Percentiles rank a stretch among this genome's conserved stretches.
phyloP scores from a whole-genome alignment of 345 rosid species.

The Citrus glauca region DNA sequence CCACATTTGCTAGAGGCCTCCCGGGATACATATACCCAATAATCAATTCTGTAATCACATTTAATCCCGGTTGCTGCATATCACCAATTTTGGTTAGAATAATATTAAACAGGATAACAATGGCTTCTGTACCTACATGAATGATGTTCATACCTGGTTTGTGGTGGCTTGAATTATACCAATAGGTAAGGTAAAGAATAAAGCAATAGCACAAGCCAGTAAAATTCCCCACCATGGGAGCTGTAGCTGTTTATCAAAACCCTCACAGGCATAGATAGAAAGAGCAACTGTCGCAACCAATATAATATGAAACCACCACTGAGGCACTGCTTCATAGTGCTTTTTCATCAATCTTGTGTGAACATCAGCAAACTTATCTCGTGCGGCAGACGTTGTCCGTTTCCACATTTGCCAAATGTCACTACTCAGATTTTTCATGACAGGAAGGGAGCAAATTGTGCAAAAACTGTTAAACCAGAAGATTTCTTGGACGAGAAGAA shows the following conservation, averaged over 20 bases:
- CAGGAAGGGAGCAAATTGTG: not conserved
- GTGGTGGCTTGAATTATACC: constrained; percentile 57
- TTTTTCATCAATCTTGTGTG: constrained; percentile 76
- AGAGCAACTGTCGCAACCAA: constrained; percentile 24
- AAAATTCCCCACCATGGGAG: constrained; percentile 63
- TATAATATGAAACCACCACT: constrained; percentile 47
- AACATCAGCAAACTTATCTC: constrained; percentile 41
- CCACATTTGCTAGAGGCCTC: constrained; percentile 46
- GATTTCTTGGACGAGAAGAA: not conserved
- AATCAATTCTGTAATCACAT: constrained; percentile 49
- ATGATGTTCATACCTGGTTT: constrained; percentile 31
- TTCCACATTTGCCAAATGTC: constrained; percentile 36
- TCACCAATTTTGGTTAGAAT: not conserved
- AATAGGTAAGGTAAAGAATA: constrained; percentile 43
- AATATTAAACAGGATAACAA: not conserved
- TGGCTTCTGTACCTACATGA: not conserved
- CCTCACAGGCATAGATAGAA: constrained; percentile 40
- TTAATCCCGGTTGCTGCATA: constrained; percentile 47
- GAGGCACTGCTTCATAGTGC: constrained; percentile 42
- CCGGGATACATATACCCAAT: constrained; percentile 57
- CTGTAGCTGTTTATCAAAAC: constrained; percentile 39
- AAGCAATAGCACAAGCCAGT: constrained; percentile 28
- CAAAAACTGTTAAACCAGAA: not conserved
- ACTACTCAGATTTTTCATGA: not conserved
- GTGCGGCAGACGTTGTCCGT: constrained; percentile 27